These are phyloP conservation scores for Ceratocystis variospora DNA, from an alignment of 2,329 filamentous ascomycete species.

Conservation along the genomic window DNA sequence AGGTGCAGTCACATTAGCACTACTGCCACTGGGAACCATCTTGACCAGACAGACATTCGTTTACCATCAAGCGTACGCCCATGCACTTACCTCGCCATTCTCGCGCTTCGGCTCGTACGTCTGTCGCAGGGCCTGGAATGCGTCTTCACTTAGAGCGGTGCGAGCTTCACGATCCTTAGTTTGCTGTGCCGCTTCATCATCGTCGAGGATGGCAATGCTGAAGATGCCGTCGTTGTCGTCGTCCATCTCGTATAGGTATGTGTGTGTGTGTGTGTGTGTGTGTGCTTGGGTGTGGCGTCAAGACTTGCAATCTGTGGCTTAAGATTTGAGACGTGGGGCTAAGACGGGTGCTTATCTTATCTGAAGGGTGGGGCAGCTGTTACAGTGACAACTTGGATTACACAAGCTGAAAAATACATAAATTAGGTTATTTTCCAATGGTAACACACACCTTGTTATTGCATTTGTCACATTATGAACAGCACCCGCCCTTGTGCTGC, in stretches of 20 bases:
- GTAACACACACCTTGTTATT: background rate
- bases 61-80: background rate
- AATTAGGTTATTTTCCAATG: background rate
- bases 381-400: background rate
- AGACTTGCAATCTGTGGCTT: no score
- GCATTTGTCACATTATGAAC: conserved; percentile 17
- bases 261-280: background rate
- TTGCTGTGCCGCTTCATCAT: conserved; percentile 24
- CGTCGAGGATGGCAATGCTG: conserved; percentile 26
- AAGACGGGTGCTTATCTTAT: conserved; percentile 10
- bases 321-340: no score
- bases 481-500: conserved; percentile 23
- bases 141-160: conserved; percentile 36
- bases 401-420: background rate
- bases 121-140: conserved; percentile 34
- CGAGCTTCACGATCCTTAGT: conserved; percentile 25
- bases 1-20: no score
- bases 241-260: conserved; percentile 15
- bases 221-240: conserved; percentile 26
- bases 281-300: no score
- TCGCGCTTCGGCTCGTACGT: conserved; percentile 38
- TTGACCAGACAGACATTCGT: background rate
- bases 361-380: background rate
- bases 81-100: conserved; percentile 38
- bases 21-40: no score